phyloP scores from a whole-genome alignment of 306 rosid genomes.

The Ceratonia siliqua region DNA sequence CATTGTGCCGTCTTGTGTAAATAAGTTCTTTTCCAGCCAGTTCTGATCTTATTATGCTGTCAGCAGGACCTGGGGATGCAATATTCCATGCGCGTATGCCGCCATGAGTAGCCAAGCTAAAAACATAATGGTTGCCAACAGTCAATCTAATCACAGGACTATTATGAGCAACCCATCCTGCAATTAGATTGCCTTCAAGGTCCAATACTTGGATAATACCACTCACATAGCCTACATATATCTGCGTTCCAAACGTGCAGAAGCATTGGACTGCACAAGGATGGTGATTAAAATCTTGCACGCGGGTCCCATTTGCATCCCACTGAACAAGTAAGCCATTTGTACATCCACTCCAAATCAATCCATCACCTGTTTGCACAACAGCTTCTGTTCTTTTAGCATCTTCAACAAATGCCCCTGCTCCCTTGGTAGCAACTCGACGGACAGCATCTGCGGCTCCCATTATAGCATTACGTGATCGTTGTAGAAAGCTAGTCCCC shows the following conservation, averaged over 20 bases:
- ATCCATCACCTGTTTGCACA: constrained; percentile 72
- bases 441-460: constrained; percentile 99
- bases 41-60: constrained; percentile 67
- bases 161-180: constrained; percentile 93
- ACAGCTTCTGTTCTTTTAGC: constrained; percentile 77
- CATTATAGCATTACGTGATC: constrained; percentile 86
- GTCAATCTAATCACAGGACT: constrained; percentile 89
- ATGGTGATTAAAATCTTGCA: constrained; percentile 78
- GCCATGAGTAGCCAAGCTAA: constrained; percentile 93
- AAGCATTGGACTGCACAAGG: constrained; percentile 81
- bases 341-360: constrained; percentile 93
- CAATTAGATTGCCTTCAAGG: constrained; percentile 79
- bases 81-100: constrained; percentile 92
- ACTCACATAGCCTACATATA: constrained; percentile 86
- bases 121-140: constrained; percentile 59
- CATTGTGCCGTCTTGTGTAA: constrained; percentile 69
- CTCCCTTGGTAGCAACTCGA: constrained; percentile 87
- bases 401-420: constrained; percentile 92
- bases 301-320: constrained; percentile 86
- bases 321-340: constrained; percentile 88
- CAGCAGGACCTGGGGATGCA: constrained; percentile 84
- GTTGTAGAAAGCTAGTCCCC: constrained; percentile 69
- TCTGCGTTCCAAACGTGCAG: constrained; percentile 70
- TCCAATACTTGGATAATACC: constrained; percentile 82
- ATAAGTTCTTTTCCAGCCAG: constrained; percentile 69